These are phyloP conservation scores for Curvularia verruculosa DNA, from an alignment of 2,329 filamentous ascomycete genomes.

Conservation along the genomic window DNA sequence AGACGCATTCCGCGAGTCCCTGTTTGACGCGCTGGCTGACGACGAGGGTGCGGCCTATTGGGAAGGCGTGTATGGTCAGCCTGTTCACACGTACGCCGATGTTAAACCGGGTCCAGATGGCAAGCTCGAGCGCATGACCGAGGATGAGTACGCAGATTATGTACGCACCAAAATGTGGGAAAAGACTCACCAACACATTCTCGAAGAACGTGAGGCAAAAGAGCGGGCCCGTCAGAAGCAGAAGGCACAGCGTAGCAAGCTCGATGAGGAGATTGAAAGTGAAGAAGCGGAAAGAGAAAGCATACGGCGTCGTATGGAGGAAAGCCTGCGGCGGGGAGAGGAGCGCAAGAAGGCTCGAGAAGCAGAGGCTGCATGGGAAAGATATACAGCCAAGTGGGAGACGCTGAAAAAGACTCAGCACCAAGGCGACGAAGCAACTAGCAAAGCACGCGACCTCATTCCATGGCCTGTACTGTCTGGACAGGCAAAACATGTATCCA, in stretches of 20 bases:
- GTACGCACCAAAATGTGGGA: constrained; percentile 95
- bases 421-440: constrained; percentile 16
- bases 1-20: constrained; percentile 84
- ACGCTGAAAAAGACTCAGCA: constrained; percentile 45
- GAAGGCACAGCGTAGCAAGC: constrained; percentile 42
- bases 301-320: constrained; percentile 70
- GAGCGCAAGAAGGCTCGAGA: constrained; percentile 63
- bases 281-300: constrained; percentile 52
- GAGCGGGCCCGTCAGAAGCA: constrained; percentile 55
- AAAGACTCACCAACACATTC: constrained; percentile 81
- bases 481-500: constrained; percentile 61
- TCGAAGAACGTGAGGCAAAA: constrained; percentile 75
- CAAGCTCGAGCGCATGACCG: constrained; percentile 80
- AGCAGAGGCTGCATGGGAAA: constrained; percentile 67
- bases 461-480: constrained; percentile 78
- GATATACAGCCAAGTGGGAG: constrained; percentile 70
- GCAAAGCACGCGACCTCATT: constrained; percentile 51
- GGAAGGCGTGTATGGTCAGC: constrained; percentile 95
- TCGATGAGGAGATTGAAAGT: constrained; percentile 51
- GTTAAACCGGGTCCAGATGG: constrained; percentile 60
- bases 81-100: constrained; percentile 78
- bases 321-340: constrained; percentile 70
- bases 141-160: constrained; percentile 88
- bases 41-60: constrained; percentile 95
- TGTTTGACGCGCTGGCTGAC: constrained; percentile 96